Base-by-base conservation (phyloP, 164 flowering plant species). In the Aristolochia californica region DNA sequence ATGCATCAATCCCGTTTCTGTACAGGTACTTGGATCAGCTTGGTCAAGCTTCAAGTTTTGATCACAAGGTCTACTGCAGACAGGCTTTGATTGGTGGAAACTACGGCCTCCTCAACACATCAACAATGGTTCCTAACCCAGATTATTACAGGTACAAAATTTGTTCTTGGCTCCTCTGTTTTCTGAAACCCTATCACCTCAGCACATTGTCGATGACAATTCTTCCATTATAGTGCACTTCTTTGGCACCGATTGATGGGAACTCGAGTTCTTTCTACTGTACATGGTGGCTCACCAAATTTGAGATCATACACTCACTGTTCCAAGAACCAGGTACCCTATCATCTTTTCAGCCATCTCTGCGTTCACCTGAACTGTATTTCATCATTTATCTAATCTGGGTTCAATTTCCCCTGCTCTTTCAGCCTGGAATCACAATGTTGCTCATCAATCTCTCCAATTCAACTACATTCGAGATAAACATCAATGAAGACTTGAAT, bases 161-260 rank as follows among this genome's bases (percentile, higher is more conserved):
- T 53, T 60, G 21, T 40, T 40, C 4, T 18, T 34, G 5, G 45
- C 14, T 18, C 47, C 45, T 1, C 18, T 16, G 10, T 40, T 15
- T 23, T 4, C 15, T 38, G 14, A 40, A 56, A 45, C 17, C 14
- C 7, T 12, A 5, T 5, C 22, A 50, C 26, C 21, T 43, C 45
- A 11, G 45, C 12, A 11, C 18, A 2, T 48, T 20, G 13, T 15
- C 13, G 9, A 48, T 48, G 43, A 28, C 51, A 12, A 34, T 34
- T 34, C 23, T 34, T 25, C 34, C 20, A 54, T n/a, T n/a, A 0
- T 75, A 84, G 95, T 47, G 80, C 95, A 9, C 84, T 84, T n/a
- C 61, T 87, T 48, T 84, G 88, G 89, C 81, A 83, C 62, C 82
- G 78, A 16, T 55, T 84, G 40, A 87, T 84, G 95, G 95, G 87